Conservation (phyloP, 2,329 filamentous ascomycete species). For the Penicillium vulpinum region DNA sequence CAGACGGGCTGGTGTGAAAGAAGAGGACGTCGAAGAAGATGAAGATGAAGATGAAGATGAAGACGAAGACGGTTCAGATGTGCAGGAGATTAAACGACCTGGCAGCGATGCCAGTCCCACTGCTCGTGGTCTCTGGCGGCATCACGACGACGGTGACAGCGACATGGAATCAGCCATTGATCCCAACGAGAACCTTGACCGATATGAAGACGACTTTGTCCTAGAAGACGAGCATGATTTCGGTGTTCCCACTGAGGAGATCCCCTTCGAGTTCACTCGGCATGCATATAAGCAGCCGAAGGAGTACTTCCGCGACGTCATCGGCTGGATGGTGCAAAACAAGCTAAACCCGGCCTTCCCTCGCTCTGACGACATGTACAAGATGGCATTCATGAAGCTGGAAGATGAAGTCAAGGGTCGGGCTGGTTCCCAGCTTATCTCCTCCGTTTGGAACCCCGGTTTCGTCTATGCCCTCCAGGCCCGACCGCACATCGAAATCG, state of each 20-base stretch:
- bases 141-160: conserved; percentile 28
- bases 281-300: conserved; percentile 66
- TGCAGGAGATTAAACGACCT: conserved; percentile 8
- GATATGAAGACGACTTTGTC: conserved; percentile 65
- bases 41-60: conserved; percentile 6
- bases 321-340: conserved; percentile 81
- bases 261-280: conserved; percentile 69
- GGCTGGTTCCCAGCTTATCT: conserved; percentile 69
- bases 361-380: conserved; percentile 63
- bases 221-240: conserved; percentile 61
- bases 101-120: conserved; percentile 4
- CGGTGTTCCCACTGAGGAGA: conserved; percentile 57
- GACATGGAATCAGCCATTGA: conserved; percentile 32
- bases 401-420: conserved; percentile 69
- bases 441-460: conserved; percentile 66
- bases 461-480: conserved; percentile 68
- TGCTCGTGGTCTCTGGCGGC: conserved; percentile 5
- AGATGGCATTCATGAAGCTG: conserved; percentile 68
- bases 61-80: conserved; percentile 18
- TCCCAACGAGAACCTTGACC: conserved; percentile 50
- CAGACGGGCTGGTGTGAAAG: conserved; percentile 44
- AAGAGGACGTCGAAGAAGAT: conserved; percentile 19
- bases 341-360: conserved; percentile 72
- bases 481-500: conserved; percentile 61
- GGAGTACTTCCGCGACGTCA: conserved; percentile 70